Conservation (phyloP, 176 grass and related monocot genomes). For the Melocanna baccifera region DNA sequence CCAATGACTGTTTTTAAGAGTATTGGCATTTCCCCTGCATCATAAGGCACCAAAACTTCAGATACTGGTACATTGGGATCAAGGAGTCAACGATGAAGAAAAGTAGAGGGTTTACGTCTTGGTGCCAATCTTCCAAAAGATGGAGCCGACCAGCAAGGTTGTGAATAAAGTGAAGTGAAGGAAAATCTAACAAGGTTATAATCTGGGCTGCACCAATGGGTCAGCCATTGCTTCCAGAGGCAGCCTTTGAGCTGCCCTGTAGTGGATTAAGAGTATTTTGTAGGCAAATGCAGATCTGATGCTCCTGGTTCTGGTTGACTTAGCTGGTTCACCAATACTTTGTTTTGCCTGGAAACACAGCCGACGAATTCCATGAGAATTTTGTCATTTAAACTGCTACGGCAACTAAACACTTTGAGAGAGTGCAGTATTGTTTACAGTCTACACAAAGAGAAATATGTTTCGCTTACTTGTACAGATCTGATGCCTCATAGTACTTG, state of each 20-base stretch:
- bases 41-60: slow-evolving; percentile 25
- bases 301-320: slow-evolving; percentile 58
- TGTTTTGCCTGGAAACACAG: slow-evolving; percentile 64
- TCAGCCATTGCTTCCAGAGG: slow-evolving; percentile 96
- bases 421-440: background rate
- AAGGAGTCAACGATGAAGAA: slow-evolving; percentile 3
- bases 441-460: background rate
- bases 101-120: slow-evolving; percentile 51
- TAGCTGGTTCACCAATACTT: slow-evolving; percentile 62
- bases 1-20: slow-evolving; percentile 88
- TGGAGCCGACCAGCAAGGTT: slow-evolving; percentile 86
- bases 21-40: slow-evolving; percentile 64
- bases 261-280: slow-evolving; percentile 64
- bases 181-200: slow-evolving; percentile 94
- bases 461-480: slow-evolving; percentile 63
- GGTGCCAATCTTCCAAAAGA: slow-evolving; percentile 90
- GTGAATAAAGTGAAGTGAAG: slow-evolving; percentile 93
- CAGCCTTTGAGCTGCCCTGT: slow-evolving; percentile 84
- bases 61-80: background rate
- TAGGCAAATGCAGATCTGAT: slow-evolving; percentile 83
- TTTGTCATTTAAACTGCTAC: slow-evolving; percentile 23
- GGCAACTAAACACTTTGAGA: background rate
- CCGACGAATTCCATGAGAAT: slow-evolving; percentile 10
- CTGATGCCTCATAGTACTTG: slow-evolving; percentile 71
- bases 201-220: slow-evolving; percentile 94